phyloP scores from a whole-genome alignment of 108 stramenopile species.

The Skeletonema costatum region DNA sequence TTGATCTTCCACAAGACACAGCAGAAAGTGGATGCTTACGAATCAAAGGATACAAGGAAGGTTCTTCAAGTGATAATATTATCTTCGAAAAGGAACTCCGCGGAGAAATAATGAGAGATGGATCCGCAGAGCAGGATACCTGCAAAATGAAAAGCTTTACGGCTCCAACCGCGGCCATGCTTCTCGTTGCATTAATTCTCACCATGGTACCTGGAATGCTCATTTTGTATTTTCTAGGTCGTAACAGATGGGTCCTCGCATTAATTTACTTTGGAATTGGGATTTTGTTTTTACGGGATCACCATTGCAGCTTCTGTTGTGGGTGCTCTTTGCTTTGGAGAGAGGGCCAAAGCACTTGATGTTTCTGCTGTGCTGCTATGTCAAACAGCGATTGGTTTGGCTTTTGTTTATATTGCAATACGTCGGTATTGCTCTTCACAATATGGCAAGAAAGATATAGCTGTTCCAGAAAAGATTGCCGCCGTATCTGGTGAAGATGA shows the following conservation, averaged over 20 bases:
- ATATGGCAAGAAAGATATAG: background rate
- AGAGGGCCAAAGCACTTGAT: slow-evolving; percentile 25
- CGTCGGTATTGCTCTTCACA: background rate
- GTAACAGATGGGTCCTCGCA: slow-evolving; percentile 11
- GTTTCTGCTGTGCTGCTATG: slow-evolving; percentile 23
- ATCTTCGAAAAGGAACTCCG: slow-evolving; percentile 44
- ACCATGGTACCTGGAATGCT: slow-evolving; percentile 14
- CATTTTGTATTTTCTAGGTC: slow-evolving; percentile 28
- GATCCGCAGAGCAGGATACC: slow-evolving; percentile 25
- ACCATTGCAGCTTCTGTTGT: slow-evolving; percentile 21
- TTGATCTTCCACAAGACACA: slow-evolving; percentile 20
- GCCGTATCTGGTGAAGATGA: slow-evolving; percentile 3
- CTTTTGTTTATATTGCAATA: slow-evolving; percentile 24
- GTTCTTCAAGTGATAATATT: slow-evolving; percentile 17
- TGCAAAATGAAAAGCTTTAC: slow-evolving; percentile 21
- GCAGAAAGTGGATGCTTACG: slow-evolving; percentile 32
- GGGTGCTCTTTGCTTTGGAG: slow-evolving; percentile 36
- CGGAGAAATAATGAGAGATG: slow-evolving; percentile 39
- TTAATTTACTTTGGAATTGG: slow-evolving; percentile 34
- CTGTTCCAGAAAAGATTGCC: background rate
- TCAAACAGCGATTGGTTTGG: slow-evolving; percentile 23
- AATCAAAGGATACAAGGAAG: slow-evolving; percentile 38
- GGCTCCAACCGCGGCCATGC: slow-evolving; percentile 14
- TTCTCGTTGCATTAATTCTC: slow-evolving; percentile 10
- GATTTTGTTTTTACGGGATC: slow-evolving; percentile 17